Conservation (phyloP, 148 eudicot genomes). For the Rhododendron kiyosumense region DNA sequence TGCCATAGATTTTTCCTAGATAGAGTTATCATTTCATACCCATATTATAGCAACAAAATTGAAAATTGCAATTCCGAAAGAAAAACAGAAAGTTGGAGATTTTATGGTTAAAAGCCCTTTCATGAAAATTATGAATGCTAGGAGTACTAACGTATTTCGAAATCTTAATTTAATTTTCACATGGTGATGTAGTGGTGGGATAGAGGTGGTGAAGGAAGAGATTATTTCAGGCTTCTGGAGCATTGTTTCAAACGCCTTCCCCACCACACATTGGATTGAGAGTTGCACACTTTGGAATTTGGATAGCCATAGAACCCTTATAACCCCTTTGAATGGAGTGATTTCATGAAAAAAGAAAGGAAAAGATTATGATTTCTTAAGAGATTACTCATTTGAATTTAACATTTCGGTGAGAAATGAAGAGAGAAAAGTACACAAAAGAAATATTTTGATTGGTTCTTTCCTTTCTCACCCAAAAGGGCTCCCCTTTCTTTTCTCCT, state of each 20-base stretch:
- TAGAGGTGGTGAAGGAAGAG: neutral
- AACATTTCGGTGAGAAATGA: too few species aligned
- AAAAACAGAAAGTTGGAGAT: neutral
- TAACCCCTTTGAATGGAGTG: too few species aligned
- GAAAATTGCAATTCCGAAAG: neutral
- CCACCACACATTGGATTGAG: neutral
- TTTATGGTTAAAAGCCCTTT: neutral
- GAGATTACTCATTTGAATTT: too few species aligned
- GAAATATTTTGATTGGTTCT: too few species aligned
- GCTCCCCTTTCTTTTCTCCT: too few species aligned
- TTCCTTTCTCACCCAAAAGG: too few species aligned
- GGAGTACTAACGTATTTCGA: neutral
- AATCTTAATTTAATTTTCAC: neutral
- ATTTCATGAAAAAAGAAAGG: too few species aligned
- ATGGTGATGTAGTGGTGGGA: neutral
- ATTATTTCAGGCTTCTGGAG: neutral
- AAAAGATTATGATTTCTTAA: too few species aligned
- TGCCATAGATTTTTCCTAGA: neutral
- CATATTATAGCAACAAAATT: neutral
- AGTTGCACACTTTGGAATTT: neutral
- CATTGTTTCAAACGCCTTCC: neutral
- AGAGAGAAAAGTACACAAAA: too few species aligned
- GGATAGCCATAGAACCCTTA: too few species aligned
- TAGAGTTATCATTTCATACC: neutral
- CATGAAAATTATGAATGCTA: neutral